Percentiles rank a stretch among this genome's conserved stretches.
Conservation (phyloP, 208 protist genomes). For the Vickermania spadyakhi region DNA sequence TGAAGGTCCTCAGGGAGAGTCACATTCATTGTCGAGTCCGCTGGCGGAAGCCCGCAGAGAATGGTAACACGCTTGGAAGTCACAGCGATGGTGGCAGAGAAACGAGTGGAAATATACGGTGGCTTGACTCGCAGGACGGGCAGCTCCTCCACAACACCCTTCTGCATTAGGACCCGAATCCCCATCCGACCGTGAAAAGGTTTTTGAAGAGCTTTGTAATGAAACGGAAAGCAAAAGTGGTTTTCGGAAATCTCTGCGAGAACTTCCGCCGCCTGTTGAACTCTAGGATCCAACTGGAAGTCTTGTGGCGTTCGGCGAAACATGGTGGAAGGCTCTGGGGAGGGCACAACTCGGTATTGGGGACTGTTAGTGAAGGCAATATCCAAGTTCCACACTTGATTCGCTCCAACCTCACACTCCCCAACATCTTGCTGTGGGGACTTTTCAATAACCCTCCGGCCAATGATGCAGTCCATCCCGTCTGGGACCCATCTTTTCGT, state of each 20-base stretch:
- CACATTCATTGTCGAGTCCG: constrained; percentile 19
- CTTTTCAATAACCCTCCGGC: constrained; percentile 50
- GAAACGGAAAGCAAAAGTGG: constrained; percentile 77
- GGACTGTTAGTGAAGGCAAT: constrained; percentile 74
- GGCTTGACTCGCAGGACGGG: constrained; percentile 46
- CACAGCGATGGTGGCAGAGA: constrained; percentile 72
- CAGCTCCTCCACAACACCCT: constrained; percentile 56
- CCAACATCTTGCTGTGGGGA: constrained; percentile 90
- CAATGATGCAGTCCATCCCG: constrained; percentile 94
- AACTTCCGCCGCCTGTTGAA: constrained; percentile 39
- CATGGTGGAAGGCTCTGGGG: constrained; percentile 37
- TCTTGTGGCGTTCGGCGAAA: constrained; percentile 61
- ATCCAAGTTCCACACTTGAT: constrained; percentile 86
- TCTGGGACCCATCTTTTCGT: constrained; percentile 96
- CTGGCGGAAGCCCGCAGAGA: constrained; percentile 53
- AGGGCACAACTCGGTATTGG: constrained; percentile 19
- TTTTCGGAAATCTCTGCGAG: constrained; percentile 58
- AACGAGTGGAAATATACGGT: constrained; percentile 56
- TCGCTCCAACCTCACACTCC: constrained; percentile 53
- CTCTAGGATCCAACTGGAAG: constrained; percentile 40
- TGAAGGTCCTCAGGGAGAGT: constrained; percentile 26
- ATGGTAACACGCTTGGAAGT: constrained; percentile 59
- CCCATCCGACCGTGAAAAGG: constrained; percentile 59
- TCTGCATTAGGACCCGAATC: constrained; percentile 43
- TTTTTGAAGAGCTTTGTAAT: constrained; percentile 49